Base-by-base conservation (phyloP, 2,329 filamentous ascomycete species). In the Dactylonectria estremocensis region DNA sequence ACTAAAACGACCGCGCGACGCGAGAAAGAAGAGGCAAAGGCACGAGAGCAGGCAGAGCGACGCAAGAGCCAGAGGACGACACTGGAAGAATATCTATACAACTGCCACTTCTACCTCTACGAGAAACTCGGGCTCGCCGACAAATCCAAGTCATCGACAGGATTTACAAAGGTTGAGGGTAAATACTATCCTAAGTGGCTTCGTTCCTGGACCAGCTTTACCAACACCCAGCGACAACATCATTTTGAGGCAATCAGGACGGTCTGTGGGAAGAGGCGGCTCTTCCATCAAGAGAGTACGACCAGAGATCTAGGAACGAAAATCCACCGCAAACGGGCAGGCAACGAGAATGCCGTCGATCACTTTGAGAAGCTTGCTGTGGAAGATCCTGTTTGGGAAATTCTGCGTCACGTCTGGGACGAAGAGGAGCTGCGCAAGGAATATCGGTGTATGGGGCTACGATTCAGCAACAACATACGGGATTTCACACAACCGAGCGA, bases 111-210 rank as follows among this genome's bases (percentile, higher is more conserved):
- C 24, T 5, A 68, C 45, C 22, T 69, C 46, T 71, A 67, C 45
- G 54, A 54, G 45, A 59, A 40, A 35, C 64, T 72, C 56, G 13
- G 8, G 8, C 48, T 71, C 20, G 61, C 55, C n/a, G 24, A 60
- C 48, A 54, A 48, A 33, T 54, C 55, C 46, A 46, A 45, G 28
- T 55, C 49, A 31, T 59, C 56, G 8, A 61, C 54, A 11, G 69
- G 68, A n/a, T 50, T 61, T 28, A 67, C 66, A 8, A 67, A 55
- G 46, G 71, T 72, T 31, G 66, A 70, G 4, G 64, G 65, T 18
- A 71, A 74, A 62, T 71, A 58, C 57, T 74, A 74, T 50, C 71
- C 71, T 9, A 68, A 55, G 58, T 65, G 64, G 61, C 69, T 73
- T 59, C 66, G 63, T 55, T 68, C 61, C 43, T 73, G 69, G 71